Evolutionary conservation across 345 rosid genomes (phyloP).

Genomic region (Moricandia arvensis): DNA sequence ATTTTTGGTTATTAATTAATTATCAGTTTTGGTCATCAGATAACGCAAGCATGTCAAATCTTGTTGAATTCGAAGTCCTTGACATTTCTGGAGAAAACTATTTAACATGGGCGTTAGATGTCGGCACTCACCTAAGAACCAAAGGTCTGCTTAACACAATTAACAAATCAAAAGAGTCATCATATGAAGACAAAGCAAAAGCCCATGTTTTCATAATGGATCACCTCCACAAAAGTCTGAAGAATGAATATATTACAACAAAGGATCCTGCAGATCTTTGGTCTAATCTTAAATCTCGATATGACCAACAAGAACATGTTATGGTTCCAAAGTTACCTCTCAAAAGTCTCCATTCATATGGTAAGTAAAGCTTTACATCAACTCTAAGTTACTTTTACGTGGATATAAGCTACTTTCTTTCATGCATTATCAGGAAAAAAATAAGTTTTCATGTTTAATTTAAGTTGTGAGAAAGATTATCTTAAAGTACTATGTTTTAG

Average conservation of each 20-base stretch:
- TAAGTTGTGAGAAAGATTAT: background rate
- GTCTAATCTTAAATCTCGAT: background rate
- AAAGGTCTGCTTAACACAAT: background rate
- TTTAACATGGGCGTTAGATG: background rate
- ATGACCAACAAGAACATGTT: background rate
- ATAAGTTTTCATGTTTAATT: too few species aligned
- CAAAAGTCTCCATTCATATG: background rate
- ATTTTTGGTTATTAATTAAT: background rate
- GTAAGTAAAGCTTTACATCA: background rate
- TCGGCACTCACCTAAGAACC: background rate
- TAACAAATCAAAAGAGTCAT: background rate
- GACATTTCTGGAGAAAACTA: background rate
- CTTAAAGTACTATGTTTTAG: background rate
- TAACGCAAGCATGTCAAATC: background rate
- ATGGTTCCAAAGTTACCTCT: background rate
- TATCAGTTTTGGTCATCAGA: background rate
- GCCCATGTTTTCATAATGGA: background rate
- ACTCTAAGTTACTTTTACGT: background rate
- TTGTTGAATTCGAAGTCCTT: background rate
- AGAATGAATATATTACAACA: background rate
- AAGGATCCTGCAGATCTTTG: background rate
- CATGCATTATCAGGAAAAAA: background rate
- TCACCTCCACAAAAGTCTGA: background rate
- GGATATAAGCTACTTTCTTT: background rate
- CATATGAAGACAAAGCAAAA: background rate